Evolutionary conservation across 2,329 filamentous ascomycete species (phyloP), one percentile per base, ranked within the genome.

Genomic region (Rhynchosporium agropyri): DNA sequence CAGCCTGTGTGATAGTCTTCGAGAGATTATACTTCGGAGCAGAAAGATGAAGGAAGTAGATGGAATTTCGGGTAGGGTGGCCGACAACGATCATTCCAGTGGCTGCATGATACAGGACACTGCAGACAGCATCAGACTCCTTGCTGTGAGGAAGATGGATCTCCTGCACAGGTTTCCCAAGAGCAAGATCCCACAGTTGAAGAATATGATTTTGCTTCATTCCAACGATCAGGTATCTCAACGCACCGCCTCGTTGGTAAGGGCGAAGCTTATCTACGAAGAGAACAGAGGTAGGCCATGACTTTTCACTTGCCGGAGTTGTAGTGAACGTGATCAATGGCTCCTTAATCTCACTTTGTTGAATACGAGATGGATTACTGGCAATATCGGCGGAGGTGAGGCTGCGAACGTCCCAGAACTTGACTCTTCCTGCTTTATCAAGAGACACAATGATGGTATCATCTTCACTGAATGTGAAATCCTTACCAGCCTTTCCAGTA

Each of bases 191-290:
- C 96, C 95, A 99, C 50, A 99, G 86, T 81, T 99, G 96, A 66
- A 99, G 86, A 61, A 94, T 96, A 79, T 99, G 95, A 77, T 99
- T 99, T 77, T 99, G 95, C 80, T 98, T 97, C 86, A 98, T 92
- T 72, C 95, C 95, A 66, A 99, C 91, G 75, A 99, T 89, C 80
- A 99, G 89, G 79, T 99, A 99, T 65, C 95, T 88, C 67, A 97
- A 83, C 54, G 96, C 93, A 73, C 90, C 89, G 64, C 90, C 89
- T 79, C 95, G 97, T 79, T 89, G 86, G 77, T 96, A 97, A 51
- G 95, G 92, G 67, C 93, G 90, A 77, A 93, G 87, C 82, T 98
- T 99, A 79, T 99, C 95, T 70, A 99, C 87, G 77, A 99, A 89
- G 75, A 97, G 84, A 63, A 99, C 91, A 29, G 95, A 98, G 2